phyloP scores from a whole-genome alignment of 2,329 filamentous ascomycete species.

The Verticillium longisporum region DNA sequence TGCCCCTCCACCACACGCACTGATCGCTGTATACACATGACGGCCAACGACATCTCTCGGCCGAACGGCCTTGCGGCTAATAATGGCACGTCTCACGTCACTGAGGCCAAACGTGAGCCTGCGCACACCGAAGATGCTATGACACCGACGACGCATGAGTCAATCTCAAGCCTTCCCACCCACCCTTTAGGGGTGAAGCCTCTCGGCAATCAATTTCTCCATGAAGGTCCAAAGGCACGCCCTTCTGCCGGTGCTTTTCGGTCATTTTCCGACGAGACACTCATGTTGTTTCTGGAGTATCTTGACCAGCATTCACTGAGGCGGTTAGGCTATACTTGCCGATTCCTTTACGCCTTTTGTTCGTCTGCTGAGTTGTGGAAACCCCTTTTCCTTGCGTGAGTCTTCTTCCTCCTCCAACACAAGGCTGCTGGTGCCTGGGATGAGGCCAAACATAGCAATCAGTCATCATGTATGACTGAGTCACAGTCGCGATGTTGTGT shows the following conservation, averaged over 20 bases:
- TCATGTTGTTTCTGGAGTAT: constrained; percentile 68
- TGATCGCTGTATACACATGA: neutral
- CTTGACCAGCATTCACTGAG: constrained; percentile 59
- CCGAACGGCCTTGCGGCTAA: neutral
- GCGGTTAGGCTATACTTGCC: constrained; percentile 69
- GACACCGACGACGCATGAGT: neutral
- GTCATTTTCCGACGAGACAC: constrained; percentile 70
- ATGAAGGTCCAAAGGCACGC: constrained; percentile 60
- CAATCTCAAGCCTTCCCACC: constrained; percentile 25
- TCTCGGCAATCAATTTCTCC: constrained; percentile 73
- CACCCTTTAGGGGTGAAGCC: constrained; percentile 85
- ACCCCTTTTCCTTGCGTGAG: constrained; percentile 75
- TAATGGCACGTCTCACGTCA: neutral
- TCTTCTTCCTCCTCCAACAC: neutral
- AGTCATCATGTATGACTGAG: neutral
- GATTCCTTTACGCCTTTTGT: constrained; percentile 79
- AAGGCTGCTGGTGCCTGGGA: neutral
- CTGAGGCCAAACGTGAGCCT: neutral
- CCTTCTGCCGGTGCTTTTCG: constrained; percentile 58
- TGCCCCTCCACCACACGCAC: neutral
- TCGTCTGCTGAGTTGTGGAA: constrained; percentile 87
- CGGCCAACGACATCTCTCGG: neutral
- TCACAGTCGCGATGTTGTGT: neutral
- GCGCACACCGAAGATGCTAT: neutral
- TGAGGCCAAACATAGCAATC: neutral